These are phyloP conservation scores for Microbotryum lychnidis-dioicae DNA, from an alignment of 1,284 basidiomycete species.

Conservation along the genomic window DNA sequence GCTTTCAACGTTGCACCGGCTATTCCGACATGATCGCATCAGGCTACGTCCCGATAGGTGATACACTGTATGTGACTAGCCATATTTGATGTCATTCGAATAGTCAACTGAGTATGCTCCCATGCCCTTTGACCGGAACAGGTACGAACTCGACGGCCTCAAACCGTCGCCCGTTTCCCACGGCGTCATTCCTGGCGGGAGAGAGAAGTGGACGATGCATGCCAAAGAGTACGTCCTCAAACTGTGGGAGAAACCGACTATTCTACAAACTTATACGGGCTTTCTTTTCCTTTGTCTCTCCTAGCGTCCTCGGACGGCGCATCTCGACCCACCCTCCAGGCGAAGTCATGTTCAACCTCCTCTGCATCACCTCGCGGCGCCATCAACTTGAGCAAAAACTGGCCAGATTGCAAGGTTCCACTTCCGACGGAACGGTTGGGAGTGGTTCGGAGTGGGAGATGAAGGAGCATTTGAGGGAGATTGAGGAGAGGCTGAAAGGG, in stretches of 20 bases:
- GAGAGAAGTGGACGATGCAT: slow-evolving; percentile 67
- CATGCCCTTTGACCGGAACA: not conserved
- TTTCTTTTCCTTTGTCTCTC: slow-evolving; percentile 1
- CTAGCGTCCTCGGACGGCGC: slow-evolving; percentile 17
- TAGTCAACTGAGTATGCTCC: too few relatives aligned
- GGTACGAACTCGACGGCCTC: slow-evolving; percentile 82
- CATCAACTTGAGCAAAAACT: slow-evolving; percentile 7
- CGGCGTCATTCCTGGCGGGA: slow-evolving; percentile 46
- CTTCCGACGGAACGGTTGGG: slow-evolving; percentile 44
- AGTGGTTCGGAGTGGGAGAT: slow-evolving; percentile 46
- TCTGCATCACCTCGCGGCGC: slow-evolving; percentile 41
- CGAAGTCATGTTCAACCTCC: slow-evolving; percentile 70
- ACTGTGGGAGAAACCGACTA: not conserved
- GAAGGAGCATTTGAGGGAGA: slow-evolving; percentile 42
- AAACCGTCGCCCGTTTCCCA: slow-evolving; percentile 70
- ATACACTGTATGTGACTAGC: slow-evolving; percentile 46
- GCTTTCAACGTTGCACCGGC: not conserved
- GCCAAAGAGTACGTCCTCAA: slow-evolving; percentile 48
- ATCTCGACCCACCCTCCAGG: slow-evolving; percentile 44
- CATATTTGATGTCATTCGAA: too few relatives aligned
- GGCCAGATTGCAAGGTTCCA: not conserved
- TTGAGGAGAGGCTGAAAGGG: slow-evolving; percentile 66
- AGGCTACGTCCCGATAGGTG: slow-evolving; percentile 74
- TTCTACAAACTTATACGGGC: not conserved
- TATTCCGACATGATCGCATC: not conserved